Evolutionary conservation across 768 basidiomycete species (phyloP), one percentile per base, ranked within the genome.

Genomic region (Pulveroboletus sp.): DNA sequence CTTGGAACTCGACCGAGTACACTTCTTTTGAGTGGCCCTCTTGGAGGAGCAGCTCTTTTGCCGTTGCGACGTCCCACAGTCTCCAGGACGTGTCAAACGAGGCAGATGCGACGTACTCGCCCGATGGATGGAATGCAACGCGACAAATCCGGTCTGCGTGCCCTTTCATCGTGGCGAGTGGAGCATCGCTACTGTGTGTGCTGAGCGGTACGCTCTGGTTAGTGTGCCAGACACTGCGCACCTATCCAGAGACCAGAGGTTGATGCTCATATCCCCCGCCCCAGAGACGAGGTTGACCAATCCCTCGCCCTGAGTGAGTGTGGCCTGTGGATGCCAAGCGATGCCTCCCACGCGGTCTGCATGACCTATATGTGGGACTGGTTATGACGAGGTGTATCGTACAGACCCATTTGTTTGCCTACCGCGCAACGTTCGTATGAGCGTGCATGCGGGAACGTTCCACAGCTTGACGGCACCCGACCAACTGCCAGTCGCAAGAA

Each of bases 21-120:
- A 98, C 94, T 63, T 96, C 94, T 64, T 93, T 94, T 4, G 93
- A 93, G 64, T 99, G 96, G 0, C 96, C 96, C 68, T 98, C 94
- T 69, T 99, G 96, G 10, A 94, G 69, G 27, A 95, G 71, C 10
- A 99, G 66, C 60, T 96, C 92, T 66, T 83, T 83, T 2, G 83
- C 73, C 0, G 84, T 89, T 45, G 77, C 76, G 13, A 93, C 86
- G 68, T 99, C 95, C 96, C 96, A 99, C 46, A 98, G 69, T 39
- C 96, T 75, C 96, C 96, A 99, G 26, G 95, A 90, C 14, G 91
- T 95, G 68, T 99, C 96, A 60, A 94, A 98, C 55, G 90, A 92
- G 1, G 96, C 94, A 53, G 92, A 94, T 2, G 89, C 94, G 27
- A 96, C 80, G 66, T 94, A 98, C 39, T 86, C 73, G 1, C 96